A percentile compares a stretch with the other conserved stretches of the same genome.
Evolutionary conservation across 148 eudicot species (phyloP).

Genomic region (Camellia japonica): DNA sequence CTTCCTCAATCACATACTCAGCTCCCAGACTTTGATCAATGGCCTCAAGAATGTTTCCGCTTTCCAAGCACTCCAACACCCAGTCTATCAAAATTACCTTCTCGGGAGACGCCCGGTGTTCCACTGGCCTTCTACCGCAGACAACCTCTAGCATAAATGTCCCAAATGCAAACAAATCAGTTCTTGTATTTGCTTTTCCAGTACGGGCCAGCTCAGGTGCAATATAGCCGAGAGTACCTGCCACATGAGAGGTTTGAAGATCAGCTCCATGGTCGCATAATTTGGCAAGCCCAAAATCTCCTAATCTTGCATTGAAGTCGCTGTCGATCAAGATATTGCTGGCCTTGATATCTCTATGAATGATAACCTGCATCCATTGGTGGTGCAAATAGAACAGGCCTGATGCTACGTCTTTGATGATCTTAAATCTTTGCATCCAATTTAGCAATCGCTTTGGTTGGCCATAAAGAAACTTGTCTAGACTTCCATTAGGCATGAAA

Average conservation of each 20-base stretch:
- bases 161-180: slow-evolving; percentile 12
- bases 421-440: slow-evolving; percentile 9
- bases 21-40: neutral
- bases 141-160: slow-evolving; percentile 14
- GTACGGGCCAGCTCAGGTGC: slow-evolving; percentile 4
- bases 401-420: slow-evolving; percentile 11
- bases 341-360: slow-evolving; percentile 13
- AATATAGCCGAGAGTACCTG: neutral
- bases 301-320: neutral
- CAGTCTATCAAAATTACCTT: neutral
- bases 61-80: slow-evolving; percentile 3
- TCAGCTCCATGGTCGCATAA: neutral
- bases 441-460: neutral
- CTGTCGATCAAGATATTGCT: neutral
- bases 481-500: neutral
- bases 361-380: neutral
- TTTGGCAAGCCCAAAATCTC: slow-evolving; percentile 15
- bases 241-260: neutral
- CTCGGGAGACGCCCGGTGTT: neutral
- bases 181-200: slow-evolving; percentile 6
- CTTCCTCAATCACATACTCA: neutral
- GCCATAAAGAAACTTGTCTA: slow-evolving; percentile 1
- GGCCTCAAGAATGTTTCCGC: neutral
- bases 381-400: slow-evolving; percentile 1
- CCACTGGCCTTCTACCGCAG: slow-evolving; percentile 10